Evolutionary conservation across 2,329 filamentous ascomycete species (phyloP).

Genomic region (Penicillium sp.): DNA sequence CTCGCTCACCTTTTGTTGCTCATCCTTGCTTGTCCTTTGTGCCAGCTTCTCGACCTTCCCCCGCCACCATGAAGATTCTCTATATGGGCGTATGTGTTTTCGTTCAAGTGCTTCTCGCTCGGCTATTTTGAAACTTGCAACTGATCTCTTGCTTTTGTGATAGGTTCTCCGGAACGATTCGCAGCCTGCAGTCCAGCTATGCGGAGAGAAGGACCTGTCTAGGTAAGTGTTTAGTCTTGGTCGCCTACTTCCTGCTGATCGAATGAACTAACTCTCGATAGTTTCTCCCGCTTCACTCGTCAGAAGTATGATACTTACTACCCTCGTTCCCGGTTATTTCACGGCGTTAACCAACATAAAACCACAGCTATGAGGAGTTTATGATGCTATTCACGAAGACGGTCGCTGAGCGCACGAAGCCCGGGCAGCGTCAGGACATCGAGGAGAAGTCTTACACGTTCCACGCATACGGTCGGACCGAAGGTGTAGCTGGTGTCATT

Average conservation of each 20-base stretch:
- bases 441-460: constrained; percentile 60
- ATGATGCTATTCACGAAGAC: constrained; percentile 86
- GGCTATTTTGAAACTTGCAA: neutral
- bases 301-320: constrained; percentile 55
- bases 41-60: constrained; percentile 8
- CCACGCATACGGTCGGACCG: constrained; percentile 70
- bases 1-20: neutral
- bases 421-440: constrained; percentile 82
- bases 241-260: neutral
- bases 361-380: constrained; percentile 61
- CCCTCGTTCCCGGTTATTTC: constrained; percentile 4
- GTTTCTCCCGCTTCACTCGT: constrained; percentile 77
- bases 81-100: constrained; percentile 74
- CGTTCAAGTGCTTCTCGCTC: neutral
- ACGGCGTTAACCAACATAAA: constrained; percentile 7
- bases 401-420: constrained; percentile 78
- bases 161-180: constrained; percentile 80
- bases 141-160: neutral
- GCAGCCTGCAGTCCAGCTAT: constrained; percentile 75
- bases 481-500: constrained; percentile 74
- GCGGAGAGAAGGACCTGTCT: constrained; percentile 73
- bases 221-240: constrained; percentile 30
- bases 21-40: constrained; percentile 3
- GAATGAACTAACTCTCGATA: constrained; percentile 14
- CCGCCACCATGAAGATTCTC: constrained; percentile 74